These are phyloP conservation scores for Leptographium galeiforme DNA, from an alignment of 2,329 filamentous ascomycete species.

Conservation along the genomic window DNA sequence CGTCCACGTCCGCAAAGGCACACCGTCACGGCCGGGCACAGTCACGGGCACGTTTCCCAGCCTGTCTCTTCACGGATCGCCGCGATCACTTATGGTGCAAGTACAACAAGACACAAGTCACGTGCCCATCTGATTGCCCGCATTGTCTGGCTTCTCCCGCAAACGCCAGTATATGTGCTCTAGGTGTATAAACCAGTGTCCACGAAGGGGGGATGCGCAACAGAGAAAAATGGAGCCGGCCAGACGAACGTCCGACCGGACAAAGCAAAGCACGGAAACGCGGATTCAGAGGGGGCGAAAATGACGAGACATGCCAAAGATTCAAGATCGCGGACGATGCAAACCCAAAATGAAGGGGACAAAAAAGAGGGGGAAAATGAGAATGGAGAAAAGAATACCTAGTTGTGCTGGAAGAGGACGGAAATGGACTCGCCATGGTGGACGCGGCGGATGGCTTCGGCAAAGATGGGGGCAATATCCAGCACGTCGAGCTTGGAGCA, in stretches of 20 bases:
- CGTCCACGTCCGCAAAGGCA: neutral
- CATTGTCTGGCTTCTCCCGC: neutral
- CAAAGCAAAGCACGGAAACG: neutral
- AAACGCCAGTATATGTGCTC: neutral
- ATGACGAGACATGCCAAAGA: neutral
- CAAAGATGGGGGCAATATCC: slow-evolving; percentile 83
- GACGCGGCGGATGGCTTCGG: slow-evolving; percentile 87
- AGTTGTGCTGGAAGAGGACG: slow-evolving; percentile 81
- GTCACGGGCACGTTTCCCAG: neutral
- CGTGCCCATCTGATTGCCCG: neutral
- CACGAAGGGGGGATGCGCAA: neutral
- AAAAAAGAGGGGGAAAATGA: neutral
- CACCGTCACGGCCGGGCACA: neutral
- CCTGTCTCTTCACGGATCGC: neutral
- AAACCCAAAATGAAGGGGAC: neutral
- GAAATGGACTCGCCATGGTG: slow-evolving; percentile 98
- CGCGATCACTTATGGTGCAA: neutral
- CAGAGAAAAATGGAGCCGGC: neutral
- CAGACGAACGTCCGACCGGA: neutral
- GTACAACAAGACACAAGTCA: neutral
- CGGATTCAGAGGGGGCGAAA: neutral
- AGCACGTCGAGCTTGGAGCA: slow-evolving; percentile 87
- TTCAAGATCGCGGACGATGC: neutral
- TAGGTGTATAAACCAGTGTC: neutral
- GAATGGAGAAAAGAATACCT: slow-evolving; percentile 2